phyloP scores from a whole-genome alignment of 495 filamentous ascomycete genomes.

The Hypoxylon fragiforme region DNA sequence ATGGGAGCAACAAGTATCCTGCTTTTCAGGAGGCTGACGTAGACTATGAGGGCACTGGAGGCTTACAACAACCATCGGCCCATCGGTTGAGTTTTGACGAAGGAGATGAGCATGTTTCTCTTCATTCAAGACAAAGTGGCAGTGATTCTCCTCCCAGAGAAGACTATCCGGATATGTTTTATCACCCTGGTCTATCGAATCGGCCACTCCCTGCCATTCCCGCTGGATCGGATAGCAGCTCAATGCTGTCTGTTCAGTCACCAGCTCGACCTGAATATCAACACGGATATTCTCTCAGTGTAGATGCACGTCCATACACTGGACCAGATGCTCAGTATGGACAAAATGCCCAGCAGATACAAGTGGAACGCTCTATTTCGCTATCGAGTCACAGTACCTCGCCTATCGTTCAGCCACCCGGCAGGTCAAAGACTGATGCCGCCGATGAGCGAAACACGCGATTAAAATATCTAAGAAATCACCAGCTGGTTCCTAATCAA shows the following conservation, averaged over 20 bases:
- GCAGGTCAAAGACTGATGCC: conserved; percentile 93
- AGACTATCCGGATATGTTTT: conserved; percentile 87
- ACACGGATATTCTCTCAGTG: conserved; percentile 46
- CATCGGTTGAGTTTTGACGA: conserved; percentile 89
- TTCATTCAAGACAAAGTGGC: conserved; percentile 54
- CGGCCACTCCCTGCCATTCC: conserved; percentile 84
- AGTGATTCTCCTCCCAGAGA: conserved; percentile 63
- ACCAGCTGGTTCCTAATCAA: conserved; percentile 51
- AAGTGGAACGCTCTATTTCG: conserved; percentile 85
- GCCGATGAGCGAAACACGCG: conserved; percentile 62
- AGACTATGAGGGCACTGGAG: conserved; percentile 85
- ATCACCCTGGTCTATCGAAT: conserved; percentile 75
- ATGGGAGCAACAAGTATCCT: conserved; percentile 40
- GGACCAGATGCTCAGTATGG: conserved; percentile 41
- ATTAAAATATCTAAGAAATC: conserved; percentile 60
- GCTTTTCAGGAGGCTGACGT: conserved; percentile 49
- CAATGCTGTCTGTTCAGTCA: conserved; percentile 43
- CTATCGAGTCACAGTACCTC: conserved; percentile 78
- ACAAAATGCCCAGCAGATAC: conserved; percentile 45
- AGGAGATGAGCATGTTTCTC: conserved; percentile 73
- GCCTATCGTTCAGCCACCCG: conserved; percentile 77
- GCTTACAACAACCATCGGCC: conserved; percentile 70
- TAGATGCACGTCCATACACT: conserved; percentile 42
- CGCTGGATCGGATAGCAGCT: conserved; percentile 49
- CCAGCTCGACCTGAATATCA: conserved; percentile 39